These are phyloP conservation scores for Pseudocercospora pini-densiflorae DNA, from an alignment of 2,329 filamentous ascomycete genomes.

Conservation along the genomic window DNA sequence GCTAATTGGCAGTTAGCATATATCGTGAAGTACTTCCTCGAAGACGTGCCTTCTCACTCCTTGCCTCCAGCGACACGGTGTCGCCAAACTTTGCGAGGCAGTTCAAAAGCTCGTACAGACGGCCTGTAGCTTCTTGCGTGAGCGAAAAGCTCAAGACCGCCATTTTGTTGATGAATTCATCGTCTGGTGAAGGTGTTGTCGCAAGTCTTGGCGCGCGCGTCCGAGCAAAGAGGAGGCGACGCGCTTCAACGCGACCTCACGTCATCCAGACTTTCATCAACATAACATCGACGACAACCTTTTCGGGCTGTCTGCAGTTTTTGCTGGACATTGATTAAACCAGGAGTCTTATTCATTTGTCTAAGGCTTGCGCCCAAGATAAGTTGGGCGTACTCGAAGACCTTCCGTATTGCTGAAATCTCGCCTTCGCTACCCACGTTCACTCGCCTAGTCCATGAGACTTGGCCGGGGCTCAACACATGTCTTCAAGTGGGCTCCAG, in stretches of 20 bases:
- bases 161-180: slow-evolving; percentile 39
- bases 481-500: slow-evolving; percentile 21
- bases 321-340: neutral
- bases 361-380: neutral
- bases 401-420: neutral
- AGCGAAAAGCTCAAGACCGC: slow-evolving; percentile 70
- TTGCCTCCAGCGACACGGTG: slow-evolving; percentile 74
- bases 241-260: slow-evolving; percentile 13
- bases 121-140: slow-evolving; percentile 71
- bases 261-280: slow-evolving; percentile 14
- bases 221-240: slow-evolving; percentile 9
- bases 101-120: slow-evolving; percentile 72
- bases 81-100: slow-evolving; percentile 82
- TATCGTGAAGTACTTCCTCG: neutral
- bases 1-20: slow-evolving; percentile 50
- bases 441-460: neutral
- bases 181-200: slow-evolving; percentile 14
- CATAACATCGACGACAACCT: slow-evolving; percentile 11
- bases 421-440: neutral
- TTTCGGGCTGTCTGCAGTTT: neutral
- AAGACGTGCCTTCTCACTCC: slow-evolving; percentile 64
- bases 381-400: neutral
- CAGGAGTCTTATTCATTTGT: neutral
- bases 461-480: slow-evolving; percentile 7
- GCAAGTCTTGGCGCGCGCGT: slow-evolving; percentile 8